phyloP scores from a whole-genome alignment of 345 rosid genomes.

The Eucalyptus tenuipes region DNA sequence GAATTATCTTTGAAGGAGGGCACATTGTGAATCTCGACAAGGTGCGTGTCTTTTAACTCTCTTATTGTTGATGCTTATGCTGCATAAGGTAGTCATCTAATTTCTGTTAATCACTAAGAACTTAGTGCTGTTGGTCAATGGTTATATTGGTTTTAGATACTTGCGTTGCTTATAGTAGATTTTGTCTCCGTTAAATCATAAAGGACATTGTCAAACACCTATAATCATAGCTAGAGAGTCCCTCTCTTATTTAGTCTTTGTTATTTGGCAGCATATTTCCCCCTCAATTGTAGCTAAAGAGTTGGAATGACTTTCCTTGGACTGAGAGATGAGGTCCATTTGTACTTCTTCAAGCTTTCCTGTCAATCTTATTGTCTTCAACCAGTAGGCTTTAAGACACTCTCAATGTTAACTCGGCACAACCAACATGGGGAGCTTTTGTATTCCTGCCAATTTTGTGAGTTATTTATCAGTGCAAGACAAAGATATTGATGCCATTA shows the following conservation, averaged over 20 bases:
- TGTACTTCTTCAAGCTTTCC: not conserved
- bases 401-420: not conserved
- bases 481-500: not conserved
- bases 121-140: not conserved
- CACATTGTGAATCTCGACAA: conserved; percentile 70
- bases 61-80: not conserved
- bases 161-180: not conserved
- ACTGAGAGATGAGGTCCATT: not conserved
- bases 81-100: not conserved
- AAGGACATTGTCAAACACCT: not conserved
- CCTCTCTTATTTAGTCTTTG: not conserved
- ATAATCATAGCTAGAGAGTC: not conserved
- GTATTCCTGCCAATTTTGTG: not conserved
- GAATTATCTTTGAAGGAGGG: conserved; percentile 81
- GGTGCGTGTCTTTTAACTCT: conserved; percentile 20
- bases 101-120: not conserved
- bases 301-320: not conserved
- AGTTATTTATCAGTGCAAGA: not conserved
- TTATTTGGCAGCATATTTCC: not conserved
- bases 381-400: not conserved
- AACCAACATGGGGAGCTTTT: not conserved
- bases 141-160: not conserved
- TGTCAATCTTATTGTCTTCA: not conserved
- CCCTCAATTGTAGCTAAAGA: not conserved
- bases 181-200: not conserved